Conservation (phyloP, 2,329 filamentous ascomycete species). For the Cercospora nicotianae region DNA sequence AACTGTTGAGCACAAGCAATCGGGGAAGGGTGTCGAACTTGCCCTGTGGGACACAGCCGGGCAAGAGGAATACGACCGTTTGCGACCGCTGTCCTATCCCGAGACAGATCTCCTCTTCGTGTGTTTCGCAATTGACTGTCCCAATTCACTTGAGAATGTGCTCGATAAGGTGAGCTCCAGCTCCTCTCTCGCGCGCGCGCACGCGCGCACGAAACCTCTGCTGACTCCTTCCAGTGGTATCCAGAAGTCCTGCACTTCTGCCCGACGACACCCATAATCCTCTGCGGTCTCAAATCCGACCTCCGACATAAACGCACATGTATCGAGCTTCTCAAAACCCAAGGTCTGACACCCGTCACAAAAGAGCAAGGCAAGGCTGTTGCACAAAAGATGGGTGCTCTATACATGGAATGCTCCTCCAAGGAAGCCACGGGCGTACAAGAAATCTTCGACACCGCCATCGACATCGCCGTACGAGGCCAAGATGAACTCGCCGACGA, state of each 20-base stretch:
- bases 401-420: slow-evolving; percentile 97
- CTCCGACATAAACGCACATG: slow-evolving; percentile 93
- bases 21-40: slow-evolving; percentile 92
- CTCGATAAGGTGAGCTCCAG: slow-evolving; percentile 80
- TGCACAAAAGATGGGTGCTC: slow-evolving; percentile 87
- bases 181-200: background rate
- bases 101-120: slow-evolving; percentile 98
- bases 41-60: slow-evolving; percentile 98
- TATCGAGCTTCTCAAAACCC: slow-evolving; percentile 97
- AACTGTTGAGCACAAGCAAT: slow-evolving; percentile 81
- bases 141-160: slow-evolving; percentile 96
- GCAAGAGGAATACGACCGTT: slow-evolving; percentile 96
- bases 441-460: slow-evolving; percentile 91
- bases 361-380: slow-evolving; percentile 85
- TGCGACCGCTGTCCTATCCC: slow-evolving; percentile 93
- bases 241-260: slow-evolving; percentile 99
- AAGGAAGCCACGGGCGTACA: slow-evolving; percentile 97
- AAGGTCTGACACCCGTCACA: slow-evolving; percentile 92
- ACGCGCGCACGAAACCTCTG: background rate
- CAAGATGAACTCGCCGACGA: slow-evolving; percentile 48
- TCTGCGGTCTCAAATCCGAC: slow-evolving; percentile 95
- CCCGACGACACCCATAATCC: slow-evolving; percentile 91
- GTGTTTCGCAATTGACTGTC: slow-evolving; percentile 98
- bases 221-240: slow-evolving; percentile 71
- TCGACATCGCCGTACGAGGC: slow-evolving; percentile 83